These are phyloP conservation scores for Trifolium fragiferum DNA, from an alignment of 306 rosid species.

Conservation along the genomic window DNA sequence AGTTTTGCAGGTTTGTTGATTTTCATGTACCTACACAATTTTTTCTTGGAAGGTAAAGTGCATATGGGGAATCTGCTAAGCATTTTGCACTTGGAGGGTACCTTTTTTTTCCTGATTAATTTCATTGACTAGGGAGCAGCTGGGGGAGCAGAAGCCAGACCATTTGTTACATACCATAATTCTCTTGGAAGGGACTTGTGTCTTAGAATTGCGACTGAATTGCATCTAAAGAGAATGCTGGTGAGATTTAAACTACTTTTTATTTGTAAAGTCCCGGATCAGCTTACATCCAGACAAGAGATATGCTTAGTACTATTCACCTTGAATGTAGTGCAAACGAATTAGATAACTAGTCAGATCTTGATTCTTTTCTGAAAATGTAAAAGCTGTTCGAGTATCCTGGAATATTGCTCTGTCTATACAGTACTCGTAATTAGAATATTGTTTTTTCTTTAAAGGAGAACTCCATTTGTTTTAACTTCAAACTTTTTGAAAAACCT, in stretches of 20 bases:
- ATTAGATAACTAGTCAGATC: constrained; percentile 24
- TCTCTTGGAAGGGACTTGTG: constrained; percentile 93
- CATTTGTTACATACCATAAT: constrained; percentile 93
- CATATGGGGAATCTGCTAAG: constrained; percentile 22
- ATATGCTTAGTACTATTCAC: neutral
- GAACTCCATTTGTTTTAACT: constrained; percentile 28
- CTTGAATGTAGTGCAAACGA: constrained; percentile 31
- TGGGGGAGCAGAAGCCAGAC: constrained; percentile 99
- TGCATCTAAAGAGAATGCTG: constrained; percentile 97
- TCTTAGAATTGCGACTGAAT: constrained; percentile 96
- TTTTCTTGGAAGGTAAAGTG: neutral
- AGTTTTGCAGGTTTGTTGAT: constrained; percentile 84
- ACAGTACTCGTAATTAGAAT: neutral
- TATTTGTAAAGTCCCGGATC: constrained; percentile 12
- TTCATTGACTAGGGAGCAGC: constrained; percentile 85
- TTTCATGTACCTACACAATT: constrained; percentile 24
- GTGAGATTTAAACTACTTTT: constrained; percentile 56
- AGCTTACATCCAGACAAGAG: neutral
- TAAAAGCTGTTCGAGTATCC: constrained; percentile 20
- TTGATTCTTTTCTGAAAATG: constrained; percentile 26
- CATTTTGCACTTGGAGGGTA: no score
- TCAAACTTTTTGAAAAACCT: constrained; percentile 10
- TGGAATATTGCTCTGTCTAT: constrained; percentile 18
- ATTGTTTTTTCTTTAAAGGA: constrained; percentile 31
- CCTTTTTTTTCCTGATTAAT: constrained; percentile 37